Conservation (phyloP, 768 basidiomycete genomes). For the Russula sp. region DNA sequence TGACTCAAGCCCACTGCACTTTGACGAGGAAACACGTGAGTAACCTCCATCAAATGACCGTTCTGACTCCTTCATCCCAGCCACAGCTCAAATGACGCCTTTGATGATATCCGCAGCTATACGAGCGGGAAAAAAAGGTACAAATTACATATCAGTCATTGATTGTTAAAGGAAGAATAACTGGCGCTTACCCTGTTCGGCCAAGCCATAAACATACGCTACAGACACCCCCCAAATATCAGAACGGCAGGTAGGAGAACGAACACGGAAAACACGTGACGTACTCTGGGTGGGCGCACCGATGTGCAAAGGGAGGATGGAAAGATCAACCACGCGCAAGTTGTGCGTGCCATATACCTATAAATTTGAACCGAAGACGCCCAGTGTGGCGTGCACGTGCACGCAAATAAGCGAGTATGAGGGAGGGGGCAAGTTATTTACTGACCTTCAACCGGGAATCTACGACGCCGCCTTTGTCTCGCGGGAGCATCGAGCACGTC, state of each 20-base stretch:
- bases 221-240: constrained; percentile 25
- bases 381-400: too few species aligned
- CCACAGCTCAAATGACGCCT: constrained; percentile 8
- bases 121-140: neutral
- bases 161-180: neutral
- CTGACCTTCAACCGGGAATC: constrained; percentile 38
- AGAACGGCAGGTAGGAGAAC: neutral
- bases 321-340: constrained; percentile 49
- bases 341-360: constrained; percentile 53
- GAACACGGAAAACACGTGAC: neutral
- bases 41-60: neutral
- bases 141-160: neutral
- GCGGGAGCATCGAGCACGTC: constrained; percentile 48
- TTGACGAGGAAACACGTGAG: neutral
- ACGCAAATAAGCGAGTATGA: neutral
- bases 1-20: too few species aligned
- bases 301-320: constrained; percentile 45
- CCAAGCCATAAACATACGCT: constrained; percentile 32
- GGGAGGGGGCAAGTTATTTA: too few species aligned
- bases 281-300: constrained; percentile 40
- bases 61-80: neutral
- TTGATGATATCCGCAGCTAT: constrained; percentile 29
- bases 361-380: neutral
- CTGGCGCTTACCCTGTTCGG: constrained; percentile 36
- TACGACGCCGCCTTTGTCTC: constrained; percentile 45